Percentiles rank a stretch among this genome's conserved stretches.
Conservation (phyloP, 2,329 filamentous ascomycete species). For the Rhexocercosporidium sp. region DNA sequence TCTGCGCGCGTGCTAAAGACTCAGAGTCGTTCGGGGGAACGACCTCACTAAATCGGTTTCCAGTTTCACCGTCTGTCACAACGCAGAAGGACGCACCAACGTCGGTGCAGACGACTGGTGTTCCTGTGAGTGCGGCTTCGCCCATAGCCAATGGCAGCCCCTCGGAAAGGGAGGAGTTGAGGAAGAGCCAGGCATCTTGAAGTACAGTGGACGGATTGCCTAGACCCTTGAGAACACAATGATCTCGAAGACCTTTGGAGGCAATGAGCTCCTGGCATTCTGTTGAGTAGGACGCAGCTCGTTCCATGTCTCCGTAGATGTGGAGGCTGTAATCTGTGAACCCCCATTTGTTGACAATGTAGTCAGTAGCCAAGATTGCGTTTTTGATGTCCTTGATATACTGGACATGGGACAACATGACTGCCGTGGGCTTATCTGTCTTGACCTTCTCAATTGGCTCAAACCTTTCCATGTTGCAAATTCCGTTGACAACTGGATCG, state of each 20-base stretch:
- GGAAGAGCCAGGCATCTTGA: slow-evolving; percentile 53
- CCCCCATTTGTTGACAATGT: slow-evolving; percentile 70
- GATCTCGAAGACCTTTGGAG: slow-evolving; percentile 35
- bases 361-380: slow-evolving; percentile 65
- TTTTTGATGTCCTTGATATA: slow-evolving; percentile 66
- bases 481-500: slow-evolving; percentile 64
- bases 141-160: slow-evolving; percentile 60
- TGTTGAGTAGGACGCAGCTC: slow-evolving; percentile 65
- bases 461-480: slow-evolving; percentile 49
- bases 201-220: slow-evolving; percentile 49
- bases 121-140: slow-evolving; percentile 60
- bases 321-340: slow-evolving; percentile 67
- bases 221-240: slow-evolving; percentile 45
- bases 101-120: slow-evolving; percentile 60
- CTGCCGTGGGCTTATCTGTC: slow-evolving; percentile 63
- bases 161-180: slow-evolving; percentile 62
- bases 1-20: slow-evolving; percentile 64
- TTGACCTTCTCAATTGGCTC: slow-evolving; percentile 63
- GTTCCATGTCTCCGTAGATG: slow-evolving; percentile 68
- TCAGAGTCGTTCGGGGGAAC: slow-evolving; percentile 68
- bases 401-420: slow-evolving; percentile 67
- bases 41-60: slow-evolving; percentile 60
- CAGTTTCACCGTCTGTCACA: slow-evolving; percentile 56
- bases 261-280: slow-evolving; percentile 53
- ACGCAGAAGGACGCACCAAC: slow-evolving; percentile 61